A percentile compares a stretch with the other conserved stretches of the same genome.
These are phyloP conservation scores for Eucalyptus decipiens DNA, from an alignment of 345 rosid species.

Conservation along the genomic window DNA sequence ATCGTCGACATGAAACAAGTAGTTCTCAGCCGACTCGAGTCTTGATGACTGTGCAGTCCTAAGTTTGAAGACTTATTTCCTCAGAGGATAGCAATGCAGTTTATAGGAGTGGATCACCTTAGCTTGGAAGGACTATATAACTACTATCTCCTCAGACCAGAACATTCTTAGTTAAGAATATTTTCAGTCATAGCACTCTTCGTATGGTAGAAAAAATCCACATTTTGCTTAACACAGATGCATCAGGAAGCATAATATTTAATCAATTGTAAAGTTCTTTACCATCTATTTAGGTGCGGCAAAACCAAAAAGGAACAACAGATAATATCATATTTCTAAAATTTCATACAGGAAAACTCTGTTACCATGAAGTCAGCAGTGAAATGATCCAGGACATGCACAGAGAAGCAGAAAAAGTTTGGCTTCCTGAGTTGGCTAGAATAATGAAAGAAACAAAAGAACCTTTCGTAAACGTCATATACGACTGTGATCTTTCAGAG, in stretches of 20 bases:
- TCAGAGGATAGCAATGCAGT: background rate
- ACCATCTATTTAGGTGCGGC: background rate
- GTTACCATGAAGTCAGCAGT: conserved; percentile 44
- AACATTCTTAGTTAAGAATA: background rate
- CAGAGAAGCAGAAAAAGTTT: conserved; percentile 42
- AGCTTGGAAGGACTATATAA: background rate
- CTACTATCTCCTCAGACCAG: background rate
- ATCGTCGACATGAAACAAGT: background rate
- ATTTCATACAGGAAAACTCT: conserved; percentile 37
- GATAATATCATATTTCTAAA: background rate
- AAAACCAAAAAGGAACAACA: background rate
- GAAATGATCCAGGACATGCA: conserved; percentile 51
- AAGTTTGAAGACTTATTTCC: background rate
- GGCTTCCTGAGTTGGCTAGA: conserved; percentile 50
- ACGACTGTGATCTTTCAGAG: conserved; percentile 51
- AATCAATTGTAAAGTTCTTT: background rate
- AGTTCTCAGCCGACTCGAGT: background rate
- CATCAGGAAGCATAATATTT: background rate
- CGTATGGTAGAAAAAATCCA: background rate
- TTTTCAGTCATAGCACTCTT: background rate
- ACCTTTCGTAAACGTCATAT: conserved; percentile 67
- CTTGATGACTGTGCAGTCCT: background rate
- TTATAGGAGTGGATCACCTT: background rate
- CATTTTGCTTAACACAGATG: background rate
- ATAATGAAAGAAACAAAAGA: conserved; percentile 54